Evolutionary conservation across 805 yeast genomes (phyloP).

Genomic region (Jamesozyma jinghongensis): DNA sequence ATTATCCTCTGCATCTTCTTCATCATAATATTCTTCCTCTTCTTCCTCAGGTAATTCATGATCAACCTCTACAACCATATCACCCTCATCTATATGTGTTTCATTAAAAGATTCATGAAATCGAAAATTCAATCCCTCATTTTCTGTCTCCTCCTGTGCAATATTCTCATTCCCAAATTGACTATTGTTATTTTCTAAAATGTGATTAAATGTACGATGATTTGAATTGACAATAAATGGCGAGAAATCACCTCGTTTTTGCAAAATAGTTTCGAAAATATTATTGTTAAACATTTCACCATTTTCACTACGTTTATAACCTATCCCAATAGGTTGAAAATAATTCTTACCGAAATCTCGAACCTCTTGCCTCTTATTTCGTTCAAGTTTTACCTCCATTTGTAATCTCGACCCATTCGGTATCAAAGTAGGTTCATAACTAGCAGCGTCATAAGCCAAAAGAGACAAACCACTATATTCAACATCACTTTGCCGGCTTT

Average conservation of each 20-base stretch:
- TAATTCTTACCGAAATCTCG: conserved; percentile 39
- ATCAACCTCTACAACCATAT: background rate
- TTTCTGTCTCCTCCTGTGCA: background rate
- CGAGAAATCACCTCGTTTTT: background rate
- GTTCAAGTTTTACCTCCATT: background rate
- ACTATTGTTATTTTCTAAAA: conserved; percentile 1
- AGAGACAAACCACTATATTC: too few species aligned
- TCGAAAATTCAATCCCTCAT: background rate
- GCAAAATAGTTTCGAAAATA: background rate
- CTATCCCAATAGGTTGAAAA: conserved; percentile 50
- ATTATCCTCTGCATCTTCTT: conserved; percentile 1
- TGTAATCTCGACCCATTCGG: background rate
- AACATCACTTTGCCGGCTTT: too few species aligned
- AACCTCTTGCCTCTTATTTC: background rate
- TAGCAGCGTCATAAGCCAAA: background rate
- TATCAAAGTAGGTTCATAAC: background rate
- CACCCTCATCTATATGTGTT: background rate
- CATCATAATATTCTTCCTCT: conserved; percentile 3
- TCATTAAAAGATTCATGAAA: conserved; percentile 2
- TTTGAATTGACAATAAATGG: background rate
- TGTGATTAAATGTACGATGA: background rate
- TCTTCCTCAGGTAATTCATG: conserved; percentile 1
- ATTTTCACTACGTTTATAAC: background rate
- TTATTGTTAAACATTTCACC: background rate
- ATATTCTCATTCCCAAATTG: conserved; percentile 1